phyloP scores from a whole-genome alignment of 768 basidiomycete genomes.

The Lactifluus subvellereus region DNA sequence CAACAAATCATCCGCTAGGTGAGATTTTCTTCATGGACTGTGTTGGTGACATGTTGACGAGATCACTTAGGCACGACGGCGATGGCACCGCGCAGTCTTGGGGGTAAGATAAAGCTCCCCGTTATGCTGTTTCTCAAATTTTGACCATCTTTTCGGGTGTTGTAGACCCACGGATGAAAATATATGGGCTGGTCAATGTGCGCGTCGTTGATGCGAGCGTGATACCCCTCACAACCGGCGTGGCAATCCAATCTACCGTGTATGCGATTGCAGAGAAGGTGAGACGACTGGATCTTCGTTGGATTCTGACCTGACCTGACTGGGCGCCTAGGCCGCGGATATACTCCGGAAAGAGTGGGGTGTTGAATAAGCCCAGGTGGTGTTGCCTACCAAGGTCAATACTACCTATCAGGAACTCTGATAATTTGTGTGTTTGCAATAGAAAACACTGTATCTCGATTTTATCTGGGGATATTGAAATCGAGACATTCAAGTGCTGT shows the following conservation, averaged over 20 bases:
- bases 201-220: slow-evolving; percentile 21
- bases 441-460: neutral
- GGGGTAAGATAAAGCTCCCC: neutral
- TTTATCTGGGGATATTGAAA: neutral
- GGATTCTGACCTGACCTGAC: neutral
- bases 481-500: too few relatives aligned
- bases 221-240: slow-evolving; percentile 24
- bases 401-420: neutral
- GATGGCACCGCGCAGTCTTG: slow-evolving; percentile 22
- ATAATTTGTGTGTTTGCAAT: neutral
- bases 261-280: slow-evolving; percentile 24
- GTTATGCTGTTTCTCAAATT: neutral
- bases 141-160: slow-evolving; percentile 13
- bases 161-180: slow-evolving; percentile 19
- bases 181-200: slow-evolving; percentile 20
- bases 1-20: slow-evolving; percentile 23
- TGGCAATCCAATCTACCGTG: slow-evolving; percentile 20
- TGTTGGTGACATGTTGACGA: neutral
- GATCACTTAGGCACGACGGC: slow-evolving; percentile 14
- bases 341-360: slow-evolving; percentile 18
- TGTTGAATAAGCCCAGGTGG: slow-evolving; percentile 3
- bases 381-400: neutral
- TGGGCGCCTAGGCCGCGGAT: slow-evolving; percentile 12
- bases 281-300: neutral
- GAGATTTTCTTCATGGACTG: neutral